Evolutionary conservation across 2,329 filamentous ascomycete genomes (phyloP).

Genomic region (Parafenestella ontariensis): DNA sequence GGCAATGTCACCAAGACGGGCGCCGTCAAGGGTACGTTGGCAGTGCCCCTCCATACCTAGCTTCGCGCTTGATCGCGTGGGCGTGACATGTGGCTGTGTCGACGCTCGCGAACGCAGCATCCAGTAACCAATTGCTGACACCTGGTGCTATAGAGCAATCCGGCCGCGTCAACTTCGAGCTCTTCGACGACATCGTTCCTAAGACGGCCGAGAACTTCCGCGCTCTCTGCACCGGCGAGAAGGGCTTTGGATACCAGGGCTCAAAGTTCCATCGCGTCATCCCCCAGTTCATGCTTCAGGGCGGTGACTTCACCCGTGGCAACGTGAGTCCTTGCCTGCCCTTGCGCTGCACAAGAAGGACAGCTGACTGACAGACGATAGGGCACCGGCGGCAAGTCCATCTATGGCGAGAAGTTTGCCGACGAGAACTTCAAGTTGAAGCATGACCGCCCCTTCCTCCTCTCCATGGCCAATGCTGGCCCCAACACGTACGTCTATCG

Average conservation of each 20-base stretch:
- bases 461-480: constrained; percentile 96
- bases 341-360: constrained; percentile 1
- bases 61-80: constrained; percentile 12
- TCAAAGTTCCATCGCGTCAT: constrained; percentile 94
- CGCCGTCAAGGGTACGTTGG: constrained; percentile 65
- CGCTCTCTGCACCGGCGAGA: constrained; percentile 79
- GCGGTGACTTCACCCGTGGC: constrained; percentile 91
- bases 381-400: constrained; percentile 91
- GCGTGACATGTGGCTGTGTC: constrained; percentile 1
- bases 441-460: constrained; percentile 77
- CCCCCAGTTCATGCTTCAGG: constrained; percentile 93
- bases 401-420: constrained; percentile 93
- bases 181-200: constrained; percentile 85
- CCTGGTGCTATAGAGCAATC: constrained; percentile 63
- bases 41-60: constrained; percentile 7
- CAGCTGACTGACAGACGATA: constrained; percentile 49
- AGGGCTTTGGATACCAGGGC: constrained; percentile 82
- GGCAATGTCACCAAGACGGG: constrained; percentile 58
- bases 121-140: constrained; percentile 25
- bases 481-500: constrained; percentile 76
- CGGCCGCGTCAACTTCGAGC: constrained; percentile 86
- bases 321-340: constrained; percentile 68
- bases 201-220: constrained; percentile 89
- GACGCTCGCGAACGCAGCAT: too few relatives aligned
- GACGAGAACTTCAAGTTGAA: constrained; percentile 88